Conservation (phyloP, 345 rosid species). For the Excoecaria cochinchinensis region DNA sequence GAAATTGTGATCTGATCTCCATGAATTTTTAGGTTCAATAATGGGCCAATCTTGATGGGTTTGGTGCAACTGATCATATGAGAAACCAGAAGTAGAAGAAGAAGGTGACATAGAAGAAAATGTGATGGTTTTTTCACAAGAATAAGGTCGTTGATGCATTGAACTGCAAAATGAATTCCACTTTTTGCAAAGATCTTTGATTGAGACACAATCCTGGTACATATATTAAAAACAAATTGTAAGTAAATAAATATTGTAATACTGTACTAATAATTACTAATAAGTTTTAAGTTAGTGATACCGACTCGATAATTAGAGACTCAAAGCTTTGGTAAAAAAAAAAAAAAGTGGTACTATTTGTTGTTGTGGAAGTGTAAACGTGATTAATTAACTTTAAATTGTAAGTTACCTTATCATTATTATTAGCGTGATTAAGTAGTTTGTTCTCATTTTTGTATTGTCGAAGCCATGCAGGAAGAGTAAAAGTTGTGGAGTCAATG, state of each 20-base stretch:
- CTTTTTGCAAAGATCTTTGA: slow-evolving; percentile 56
- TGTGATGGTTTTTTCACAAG: slow-evolving; percentile 46
- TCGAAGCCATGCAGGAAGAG: slow-evolving; percentile 36
- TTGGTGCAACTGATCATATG: slow-evolving; percentile 43
- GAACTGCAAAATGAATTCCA: slow-evolving; percentile 64
- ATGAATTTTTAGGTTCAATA: slow-evolving; percentile 41
- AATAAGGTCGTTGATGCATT: slow-evolving; percentile 41
- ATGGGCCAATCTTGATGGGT: slow-evolving; percentile 46
- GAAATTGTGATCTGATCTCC: slow-evolving; percentile 32
- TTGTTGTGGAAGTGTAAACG: neutral
- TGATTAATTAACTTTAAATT: neutral
- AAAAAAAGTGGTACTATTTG: no score
- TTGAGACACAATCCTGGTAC: slow-evolving; percentile 43
- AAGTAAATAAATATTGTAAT: neutral
- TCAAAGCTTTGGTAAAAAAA: no score
- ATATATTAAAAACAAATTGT: neutral
- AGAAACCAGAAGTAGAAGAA: slow-evolving; percentile 50
- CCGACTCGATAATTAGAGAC: no score
- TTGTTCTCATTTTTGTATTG: slow-evolving; percentile 34
- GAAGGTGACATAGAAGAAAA: slow-evolving; percentile 61
- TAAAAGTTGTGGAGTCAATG: slow-evolving; percentile 32
- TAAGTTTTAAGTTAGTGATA: neutral
- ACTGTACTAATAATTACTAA: neutral
- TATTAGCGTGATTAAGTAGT: slow-evolving; percentile 20
- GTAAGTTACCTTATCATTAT: slow-evolving; percentile 41